These are phyloP conservation scores for Eruca vesicaria DNA, from an alignment of 441 rosid species.

Conservation along the genomic window DNA sequence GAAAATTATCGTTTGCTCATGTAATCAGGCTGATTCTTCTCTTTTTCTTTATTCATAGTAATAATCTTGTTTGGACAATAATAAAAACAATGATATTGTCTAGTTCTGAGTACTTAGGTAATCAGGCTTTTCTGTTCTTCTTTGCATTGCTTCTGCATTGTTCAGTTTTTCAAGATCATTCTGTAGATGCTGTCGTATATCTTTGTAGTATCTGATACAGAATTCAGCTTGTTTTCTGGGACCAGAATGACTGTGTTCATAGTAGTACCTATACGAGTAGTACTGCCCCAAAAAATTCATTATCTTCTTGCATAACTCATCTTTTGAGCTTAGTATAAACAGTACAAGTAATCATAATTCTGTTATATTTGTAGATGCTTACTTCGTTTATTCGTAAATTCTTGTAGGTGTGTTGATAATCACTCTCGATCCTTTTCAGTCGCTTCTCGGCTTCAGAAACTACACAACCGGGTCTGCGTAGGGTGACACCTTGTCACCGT, in stretches of 20 bases:
- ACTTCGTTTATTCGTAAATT: background rate
- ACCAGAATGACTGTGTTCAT: background rate
- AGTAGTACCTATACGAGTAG: background rate
- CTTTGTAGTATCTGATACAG: background rate
- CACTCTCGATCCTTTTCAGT: background rate
- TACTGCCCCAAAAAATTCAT: background rate
- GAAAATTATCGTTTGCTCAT: too few species aligned
- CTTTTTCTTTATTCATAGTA: background rate
- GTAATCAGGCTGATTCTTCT: background rate
- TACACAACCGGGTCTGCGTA: background rate
- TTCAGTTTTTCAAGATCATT: background rate
- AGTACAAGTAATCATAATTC: background rate
- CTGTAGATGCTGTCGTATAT: background rate
- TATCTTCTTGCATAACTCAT: background rate
- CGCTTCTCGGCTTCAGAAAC: background rate
- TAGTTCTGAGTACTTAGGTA: background rate
- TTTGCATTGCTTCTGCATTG: too few species aligned
- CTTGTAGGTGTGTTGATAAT: background rate
- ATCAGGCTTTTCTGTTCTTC: background rate
- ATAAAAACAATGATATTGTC: background rate
- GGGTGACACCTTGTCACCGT: too few species aligned
- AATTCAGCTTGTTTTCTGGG: background rate
- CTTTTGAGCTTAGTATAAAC: background rate
- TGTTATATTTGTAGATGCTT: background rate
- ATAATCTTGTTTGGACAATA: background rate